Evolutionary conservation across 2,329 filamentous ascomycete genomes (phyloP).

Genomic region (Keithomyces neogunnii): DNA sequence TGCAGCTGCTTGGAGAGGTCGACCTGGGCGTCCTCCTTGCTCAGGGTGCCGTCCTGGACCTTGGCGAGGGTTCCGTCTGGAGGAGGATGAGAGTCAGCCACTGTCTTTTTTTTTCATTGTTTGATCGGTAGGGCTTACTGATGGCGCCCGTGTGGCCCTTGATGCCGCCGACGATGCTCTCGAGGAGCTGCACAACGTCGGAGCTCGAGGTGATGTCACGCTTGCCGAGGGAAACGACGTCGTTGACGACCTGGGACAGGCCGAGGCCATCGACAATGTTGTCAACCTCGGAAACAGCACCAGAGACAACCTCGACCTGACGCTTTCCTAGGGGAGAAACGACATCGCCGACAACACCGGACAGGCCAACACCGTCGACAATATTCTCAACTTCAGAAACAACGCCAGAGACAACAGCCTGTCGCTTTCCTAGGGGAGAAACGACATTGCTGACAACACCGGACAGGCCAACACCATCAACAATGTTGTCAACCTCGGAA

Average conservation of each 20-base stretch:
- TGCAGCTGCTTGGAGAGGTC: constrained; percentile 11
- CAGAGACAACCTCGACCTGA: too few species aligned
- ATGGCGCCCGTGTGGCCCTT: constrained; percentile 5
- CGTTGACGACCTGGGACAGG: too few species aligned
- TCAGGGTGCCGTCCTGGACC: constrained; percentile 13
- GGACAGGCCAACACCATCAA: background rate
- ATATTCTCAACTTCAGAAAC: too few species aligned
- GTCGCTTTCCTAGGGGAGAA: too few species aligned
- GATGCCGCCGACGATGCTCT: constrained; percentile 1
- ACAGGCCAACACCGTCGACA: too few species aligned
- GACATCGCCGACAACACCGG: too few species aligned
- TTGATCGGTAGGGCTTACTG: background rate
- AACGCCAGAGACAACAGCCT: too few species aligned
- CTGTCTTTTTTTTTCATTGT: background rate
- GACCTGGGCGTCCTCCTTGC: constrained; percentile 13
- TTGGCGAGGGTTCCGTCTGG: constrained; percentile 11
- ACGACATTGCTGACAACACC: too few species aligned
- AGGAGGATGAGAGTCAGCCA: background rate
- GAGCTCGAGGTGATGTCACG: constrained; percentile 1
- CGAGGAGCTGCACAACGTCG: constrained; percentile 4
- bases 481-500: background rate
- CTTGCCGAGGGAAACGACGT: background rate
- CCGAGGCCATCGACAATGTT: too few species aligned
- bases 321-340: too few species aligned
- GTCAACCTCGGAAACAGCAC: too few species aligned